Percentiles rank a stretch among this genome's conserved stretches.
Conservation (phyloP, 257 asterid species). For the Solanum chiquidenum region DNA sequence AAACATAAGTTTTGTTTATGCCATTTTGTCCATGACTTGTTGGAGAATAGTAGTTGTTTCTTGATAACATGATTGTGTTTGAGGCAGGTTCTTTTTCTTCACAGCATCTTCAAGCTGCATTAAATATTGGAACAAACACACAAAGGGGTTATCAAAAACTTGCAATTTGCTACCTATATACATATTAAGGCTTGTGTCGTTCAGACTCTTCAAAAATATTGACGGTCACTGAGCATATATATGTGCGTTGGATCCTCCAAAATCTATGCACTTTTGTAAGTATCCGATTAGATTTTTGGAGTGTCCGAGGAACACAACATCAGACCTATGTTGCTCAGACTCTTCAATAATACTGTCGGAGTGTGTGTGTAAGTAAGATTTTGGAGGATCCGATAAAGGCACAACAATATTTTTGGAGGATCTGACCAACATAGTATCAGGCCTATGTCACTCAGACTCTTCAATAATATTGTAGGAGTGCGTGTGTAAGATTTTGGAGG, state of each 20-base stretch:
- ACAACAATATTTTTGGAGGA: not conserved
- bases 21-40: slow-evolving; percentile 67
- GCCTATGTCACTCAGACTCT: not conserved
- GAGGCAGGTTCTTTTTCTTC: slow-evolving; percentile 31
- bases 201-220: not conserved
- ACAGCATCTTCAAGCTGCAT: slow-evolving; percentile 57
- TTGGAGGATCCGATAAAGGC: not conserved
- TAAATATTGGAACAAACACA: not conserved
- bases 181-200: no score
- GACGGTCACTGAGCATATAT: accelerated
- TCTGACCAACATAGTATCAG: not conserved
- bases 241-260: not conserved
- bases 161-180: not conserved
- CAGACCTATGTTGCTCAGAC: not conserved
- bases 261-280: not conserved
- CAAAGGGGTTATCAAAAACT: not conserved
- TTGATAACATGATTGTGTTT: slow-evolving; percentile 34
- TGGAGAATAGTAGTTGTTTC: slow-evolving; percentile 45
- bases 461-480: not conserved
- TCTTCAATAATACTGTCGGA: not conserved
- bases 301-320: not conserved
- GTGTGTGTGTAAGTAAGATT: not conserved
- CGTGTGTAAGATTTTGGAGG: not conserved
- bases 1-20: slow-evolving; percentile 16
- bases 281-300: not conserved